Base-by-base conservation (phyloP, 2,329 filamentous ascomycete species). In the Thielaviopsis ethacetica region DNA sequence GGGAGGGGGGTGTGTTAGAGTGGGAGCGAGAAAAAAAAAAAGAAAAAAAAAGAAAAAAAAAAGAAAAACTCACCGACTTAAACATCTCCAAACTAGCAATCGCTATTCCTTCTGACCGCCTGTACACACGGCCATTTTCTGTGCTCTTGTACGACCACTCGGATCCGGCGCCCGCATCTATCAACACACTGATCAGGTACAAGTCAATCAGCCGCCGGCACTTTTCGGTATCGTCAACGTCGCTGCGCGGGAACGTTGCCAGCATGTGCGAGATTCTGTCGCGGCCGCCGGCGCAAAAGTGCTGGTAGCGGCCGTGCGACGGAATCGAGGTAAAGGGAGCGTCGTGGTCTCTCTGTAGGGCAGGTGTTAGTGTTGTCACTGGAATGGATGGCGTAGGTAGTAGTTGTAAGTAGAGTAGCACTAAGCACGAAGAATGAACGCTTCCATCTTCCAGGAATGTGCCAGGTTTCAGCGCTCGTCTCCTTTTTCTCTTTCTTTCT, bases 141-240 rank as follows among this genome's bases (percentile, higher is more conserved):
- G 84, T 84, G 68, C 89, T 95, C 75, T 88, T 93, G 74, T 95
- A 98, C 65, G 83, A 85, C 93, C 93, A 98, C 64, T 82, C 79
- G 2, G 83, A 91, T 49, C 93, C 93, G 1, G 93, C 90, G 49
- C 93, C 93, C 4, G 93, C 88, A 67, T 94, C 88, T 9, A 94
- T 77, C 55, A 94, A 74, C 7, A 93, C 88, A 55, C 88, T 91
- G 63, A 93, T 68, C 50, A 90, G 73, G 71, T 90, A 91, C 41
- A 91, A 77, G 65, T 91, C 87, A 61, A 91, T 78, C 62, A 91
- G 72, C 62, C 88, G 80, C 63, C 86, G 83, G 61, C 85, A 88
- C 62, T 83, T 81, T 71, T 91, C 87, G 59, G 82, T 81, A 63
- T 76, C 79, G 68, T 93, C 87, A 49, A 90, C 75, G 12, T 78